Conservation (phyloP, 1,139 yeast species). For the Yamadazyma trypodendri region DNA sequence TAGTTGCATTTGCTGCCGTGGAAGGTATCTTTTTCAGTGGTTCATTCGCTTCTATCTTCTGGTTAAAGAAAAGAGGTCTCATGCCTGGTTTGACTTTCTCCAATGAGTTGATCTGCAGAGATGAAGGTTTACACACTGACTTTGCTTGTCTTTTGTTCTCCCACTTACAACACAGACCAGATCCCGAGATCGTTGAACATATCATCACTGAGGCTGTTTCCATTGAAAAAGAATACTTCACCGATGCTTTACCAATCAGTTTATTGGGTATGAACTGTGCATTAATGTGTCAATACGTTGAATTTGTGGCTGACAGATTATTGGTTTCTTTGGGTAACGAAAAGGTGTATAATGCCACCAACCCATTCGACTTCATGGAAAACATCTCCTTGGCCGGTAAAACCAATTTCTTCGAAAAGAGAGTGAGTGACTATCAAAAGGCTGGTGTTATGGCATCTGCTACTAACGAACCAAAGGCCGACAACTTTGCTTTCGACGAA, state of each 20-base stretch:
- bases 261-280: constrained; percentile 90
- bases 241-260: constrained; percentile 89
- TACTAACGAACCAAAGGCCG: constrained; percentile 29
- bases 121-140: constrained; percentile 98
- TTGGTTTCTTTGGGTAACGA: constrained; percentile 86
- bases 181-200: constrained; percentile 69
- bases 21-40: constrained; percentile 99
- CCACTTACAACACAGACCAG: constrained; percentile 88
- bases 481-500: constrained; percentile 47
- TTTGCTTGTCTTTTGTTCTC: constrained; percentile 94
- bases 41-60: constrained; percentile 95
- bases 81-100: constrained; percentile 99
- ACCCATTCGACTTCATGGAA: constrained; percentile 99
- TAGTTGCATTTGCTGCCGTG: constrained; percentile 98
- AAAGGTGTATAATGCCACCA: constrained; percentile 81
- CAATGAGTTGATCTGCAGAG: constrained; percentile 95
- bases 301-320: constrained; percentile 94
- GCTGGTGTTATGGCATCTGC: constrained; percentile 89
- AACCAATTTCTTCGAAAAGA: constrained; percentile 98
- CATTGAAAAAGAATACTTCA: constrained; percentile 91
- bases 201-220: constrained; percentile 94
- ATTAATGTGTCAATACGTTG: constrained; percentile 96
- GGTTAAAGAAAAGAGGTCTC: constrained; percentile 96
- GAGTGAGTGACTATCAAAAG: constrained; percentile 98
- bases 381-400: constrained; percentile 96